Evolutionary conservation across 345 rosid genomes (phyloP).

Genomic region (Ricinus communis): DNA sequence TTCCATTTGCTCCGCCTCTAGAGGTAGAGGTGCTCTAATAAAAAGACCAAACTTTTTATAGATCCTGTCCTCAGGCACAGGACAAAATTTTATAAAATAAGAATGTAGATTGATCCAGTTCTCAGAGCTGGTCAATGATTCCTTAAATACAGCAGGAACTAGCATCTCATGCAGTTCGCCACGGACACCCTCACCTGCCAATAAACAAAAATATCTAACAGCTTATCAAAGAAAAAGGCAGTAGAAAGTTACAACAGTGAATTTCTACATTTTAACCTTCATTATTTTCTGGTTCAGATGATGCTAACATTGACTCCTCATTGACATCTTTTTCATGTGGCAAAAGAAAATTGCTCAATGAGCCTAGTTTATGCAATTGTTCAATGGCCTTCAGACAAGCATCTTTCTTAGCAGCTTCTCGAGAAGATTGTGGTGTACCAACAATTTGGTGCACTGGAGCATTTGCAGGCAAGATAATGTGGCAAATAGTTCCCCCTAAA

Average conservation of each 20-base stretch:
- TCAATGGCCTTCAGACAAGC: conserved; percentile 80
- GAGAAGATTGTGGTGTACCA: conserved; percentile 58
- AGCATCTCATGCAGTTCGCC: conserved; percentile 75
- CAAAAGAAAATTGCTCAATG: conserved; percentile 65
- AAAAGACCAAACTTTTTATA: conserved; percentile 79
- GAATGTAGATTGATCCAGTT: conserved; percentile 39
- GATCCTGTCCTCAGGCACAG: conserved; percentile 69
- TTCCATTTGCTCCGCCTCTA: conserved; percentile 73
- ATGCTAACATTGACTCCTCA: conserved; percentile 37
- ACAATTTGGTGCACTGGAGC: conserved; percentile 66
- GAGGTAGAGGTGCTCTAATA: conserved; percentile 69
- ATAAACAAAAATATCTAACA: conserved; percentile 24
- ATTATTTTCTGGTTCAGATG: conserved; percentile 34
- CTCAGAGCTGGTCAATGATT: conserved; percentile 49
- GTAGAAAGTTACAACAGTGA: conserved; percentile 6
- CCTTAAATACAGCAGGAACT: conserved; percentile 59
- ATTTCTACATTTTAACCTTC: conserved; percentile 50
- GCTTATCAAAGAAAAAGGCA: conserved; percentile 11
- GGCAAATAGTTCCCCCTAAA: conserved; percentile 72
- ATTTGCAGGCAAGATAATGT: conserved; percentile 70
- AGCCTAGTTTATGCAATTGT: conserved; percentile 78
- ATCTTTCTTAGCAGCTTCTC: conserved; percentile 77
- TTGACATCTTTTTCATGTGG: conserved; percentile 39
- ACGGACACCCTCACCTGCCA: conserved; percentile 54
- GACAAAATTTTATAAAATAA: conserved; percentile 62